Evolutionary conservation across 1,284 basidiomycete genomes (phyloP).

Genomic region (Melampsora abietis-canadensis): DNA sequence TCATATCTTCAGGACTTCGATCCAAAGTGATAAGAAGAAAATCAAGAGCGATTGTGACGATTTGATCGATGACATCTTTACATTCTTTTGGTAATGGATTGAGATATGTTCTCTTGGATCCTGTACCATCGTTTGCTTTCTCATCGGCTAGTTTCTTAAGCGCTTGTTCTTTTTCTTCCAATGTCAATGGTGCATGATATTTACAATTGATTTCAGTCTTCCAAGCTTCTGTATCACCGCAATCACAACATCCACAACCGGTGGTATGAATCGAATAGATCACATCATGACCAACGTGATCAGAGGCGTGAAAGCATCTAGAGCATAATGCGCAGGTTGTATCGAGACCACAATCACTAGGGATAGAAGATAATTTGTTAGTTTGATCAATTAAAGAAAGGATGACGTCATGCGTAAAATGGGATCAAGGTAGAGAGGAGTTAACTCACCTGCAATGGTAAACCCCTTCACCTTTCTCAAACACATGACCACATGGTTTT

Average conservation of each 20-base stretch:
- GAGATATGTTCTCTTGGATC: slow-evolving; percentile 46
- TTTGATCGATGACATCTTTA: slow-evolving; percentile 67
- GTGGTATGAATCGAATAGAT: slow-evolving; percentile 87
- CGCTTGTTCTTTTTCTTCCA: slow-evolving; percentile 45
- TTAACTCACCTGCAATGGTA: slow-evolving; percentile 50
- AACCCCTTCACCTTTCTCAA: slow-evolving; percentile 53
- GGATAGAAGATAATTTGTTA: slow-evolving; percentile 10
- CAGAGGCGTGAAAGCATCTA: slow-evolving; percentile 77
- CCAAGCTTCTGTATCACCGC: slow-evolving; percentile 86
- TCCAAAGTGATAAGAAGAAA: slow-evolving; percentile 70
- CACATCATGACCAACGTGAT: slow-evolving; percentile 80
- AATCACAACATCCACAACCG: slow-evolving; percentile 74
- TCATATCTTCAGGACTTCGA: slow-evolving; percentile 40
- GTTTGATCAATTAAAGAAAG: slow-evolving; percentile 7
- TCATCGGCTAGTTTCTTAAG: slow-evolving; percentile 45
- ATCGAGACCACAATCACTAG: slow-evolving; percentile 81
- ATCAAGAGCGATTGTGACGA: slow-evolving; percentile 73
- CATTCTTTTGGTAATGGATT: slow-evolving; percentile 59
- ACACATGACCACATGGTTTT: slow-evolving; percentile 50
- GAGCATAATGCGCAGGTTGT: slow-evolving; percentile 83
- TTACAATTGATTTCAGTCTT: slow-evolving; percentile 65
- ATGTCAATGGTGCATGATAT: slow-evolving; percentile 60
- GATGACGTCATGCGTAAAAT: not conserved
- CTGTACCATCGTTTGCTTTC: slow-evolving; percentile 46
- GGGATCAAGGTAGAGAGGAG: not conserved